Base-by-base conservation (phyloP, 2,329 filamentous ascomycete genomes). In the Neurospora crassa region DNA sequence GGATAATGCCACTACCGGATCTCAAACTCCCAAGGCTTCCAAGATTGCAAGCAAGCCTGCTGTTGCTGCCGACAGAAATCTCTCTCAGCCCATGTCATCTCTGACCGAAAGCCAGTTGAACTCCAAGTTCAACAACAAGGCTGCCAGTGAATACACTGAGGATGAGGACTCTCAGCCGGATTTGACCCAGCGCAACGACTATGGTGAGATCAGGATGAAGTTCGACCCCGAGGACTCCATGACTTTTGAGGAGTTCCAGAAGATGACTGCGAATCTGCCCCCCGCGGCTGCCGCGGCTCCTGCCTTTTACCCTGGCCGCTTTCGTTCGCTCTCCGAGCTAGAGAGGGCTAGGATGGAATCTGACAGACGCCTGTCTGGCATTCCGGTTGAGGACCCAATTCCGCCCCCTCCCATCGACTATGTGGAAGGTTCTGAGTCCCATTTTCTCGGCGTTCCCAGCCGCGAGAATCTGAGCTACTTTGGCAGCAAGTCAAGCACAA, bases 11-110 rank as follows among this genome's bases (percentile, higher is more conserved):
- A 72, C 70, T 11, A 75, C 71, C 37, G 77, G 77, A n/a, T 71
- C 76, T n/a, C 75, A 75, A 68, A 75, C 75, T 6, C 78, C 77
- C 67, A 74, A 77, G 40, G 37, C 41, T 16, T 34, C 43, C 34
- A 59, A 69, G n/a, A 18, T 43, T 24, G 45, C 29, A 12, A 37
- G 12, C 68, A 69, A 68, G 37, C 20, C 67, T 5, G 37, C 18
- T 45, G 37, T 68, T 14, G 34, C 70, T n/a, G 72, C 67, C 12
- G 69, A 42, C 37, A 34, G 24, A 11, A 69, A 29, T 5, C 42
- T 37, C 11, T 29, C 70, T 18, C 70, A 70, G 47, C 53, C 45
- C 53, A 63, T 63, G 53, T 63, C 53, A 34, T 63, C 53, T 63
- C 16, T 63, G 53, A 63, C 53, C 53, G 53, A 18, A 29, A 63